Conservation (phyloP, 352 stramenopile genomes). For the Globisporangium nodosum region DNA sequence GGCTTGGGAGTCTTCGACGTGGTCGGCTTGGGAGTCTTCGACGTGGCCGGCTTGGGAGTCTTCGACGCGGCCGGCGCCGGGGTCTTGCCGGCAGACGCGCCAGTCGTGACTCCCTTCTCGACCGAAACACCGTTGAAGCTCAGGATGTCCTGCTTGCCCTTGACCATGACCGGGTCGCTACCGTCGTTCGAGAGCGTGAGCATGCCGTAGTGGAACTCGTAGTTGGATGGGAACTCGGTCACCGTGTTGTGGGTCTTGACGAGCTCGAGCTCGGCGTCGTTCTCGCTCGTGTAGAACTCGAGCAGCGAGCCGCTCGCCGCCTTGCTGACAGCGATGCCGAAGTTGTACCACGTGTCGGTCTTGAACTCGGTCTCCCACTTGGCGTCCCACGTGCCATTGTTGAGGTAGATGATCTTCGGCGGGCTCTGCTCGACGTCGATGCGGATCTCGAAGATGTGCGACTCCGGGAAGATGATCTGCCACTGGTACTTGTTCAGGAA, state of each 20-base stretch:
- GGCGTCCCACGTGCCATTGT: slow-evolving; percentile 30
- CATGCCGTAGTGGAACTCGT: slow-evolving; percentile 64
- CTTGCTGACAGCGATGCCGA: slow-evolving; percentile 36
- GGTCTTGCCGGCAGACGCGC: slow-evolving; percentile 34
- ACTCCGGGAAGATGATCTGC: slow-evolving; percentile 58
- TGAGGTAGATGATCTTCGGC: slow-evolving; percentile 48
- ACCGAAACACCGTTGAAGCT: slow-evolving; percentile 62
- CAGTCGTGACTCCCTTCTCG: slow-evolving; percentile 39
- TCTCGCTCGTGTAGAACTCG: slow-evolving; percentile 48
- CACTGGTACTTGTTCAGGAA: slow-evolving; percentile 46
- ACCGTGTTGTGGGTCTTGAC: slow-evolving; percentile 25
- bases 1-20: neutral
- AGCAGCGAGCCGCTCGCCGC: slow-evolving; percentile 20
- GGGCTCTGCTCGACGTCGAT: slow-evolving; percentile 29
- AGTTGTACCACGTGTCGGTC: slow-evolving; percentile 59
- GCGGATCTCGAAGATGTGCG: slow-evolving; percentile 50
- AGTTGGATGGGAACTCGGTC: slow-evolving; percentile 24
- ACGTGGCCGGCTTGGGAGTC: neutral
- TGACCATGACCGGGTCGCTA: slow-evolving; percentile 37
- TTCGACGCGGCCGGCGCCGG: neutral
- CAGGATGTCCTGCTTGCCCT: slow-evolving; percentile 41
- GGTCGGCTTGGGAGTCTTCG: neutral
- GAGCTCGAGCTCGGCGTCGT: slow-evolving; percentile 30
- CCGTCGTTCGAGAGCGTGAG: slow-evolving; percentile 63
- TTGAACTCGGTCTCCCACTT: slow-evolving; percentile 47